Evolutionary conservation across 2,329 filamentous ascomycete species (phyloP).

Genomic region (Trichoderma brevicompactum): DNA sequence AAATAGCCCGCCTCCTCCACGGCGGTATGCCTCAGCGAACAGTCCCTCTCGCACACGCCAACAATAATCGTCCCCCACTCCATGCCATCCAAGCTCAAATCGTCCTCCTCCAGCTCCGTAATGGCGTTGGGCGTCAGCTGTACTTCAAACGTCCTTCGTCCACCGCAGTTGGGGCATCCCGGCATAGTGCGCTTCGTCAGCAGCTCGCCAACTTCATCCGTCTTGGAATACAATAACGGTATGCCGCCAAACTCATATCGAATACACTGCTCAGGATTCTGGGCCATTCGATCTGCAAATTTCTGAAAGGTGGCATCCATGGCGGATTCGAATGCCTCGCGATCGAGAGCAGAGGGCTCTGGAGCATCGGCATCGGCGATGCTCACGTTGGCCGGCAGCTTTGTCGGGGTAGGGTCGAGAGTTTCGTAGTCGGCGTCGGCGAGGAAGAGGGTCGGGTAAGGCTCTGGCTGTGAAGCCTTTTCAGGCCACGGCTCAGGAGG

Average conservation of each 20-base stretch:
- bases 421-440: constrained; percentile 91
- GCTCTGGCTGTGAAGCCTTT: constrained; percentile 62
- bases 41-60: constrained; percentile 82
- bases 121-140: constrained; percentile 93
- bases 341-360: constrained; percentile 60
- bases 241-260: constrained; percentile 76
- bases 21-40: constrained; percentile 61
- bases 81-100: constrained; percentile 80
- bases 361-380: constrained; percentile 47
- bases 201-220: constrained; percentile 71
- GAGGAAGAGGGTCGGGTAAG: constrained; percentile 79
- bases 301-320: constrained; percentile 79
- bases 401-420: constrained; percentile 63
- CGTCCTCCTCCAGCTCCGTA: constrained; percentile 80
- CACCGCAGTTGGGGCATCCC: constrained; percentile 75
- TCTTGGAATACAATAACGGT: constrained; percentile 80
- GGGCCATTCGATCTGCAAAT: constrained; percentile 75
- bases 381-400: constrained; percentile 55
- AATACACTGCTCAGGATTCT: constrained; percentile 83
- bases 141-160: constrained; percentile 80
- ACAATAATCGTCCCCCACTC: constrained; percentile 96
- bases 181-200: constrained; percentile 66
- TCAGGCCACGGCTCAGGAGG: constrained; percentile 76
- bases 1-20: constrained; percentile 74
- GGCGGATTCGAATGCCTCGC: constrained; percentile 71